These are phyloP conservation scores for Fraxinus ornus DNA, from an alignment of 305 asterid species.

Conservation along the genomic window DNA sequence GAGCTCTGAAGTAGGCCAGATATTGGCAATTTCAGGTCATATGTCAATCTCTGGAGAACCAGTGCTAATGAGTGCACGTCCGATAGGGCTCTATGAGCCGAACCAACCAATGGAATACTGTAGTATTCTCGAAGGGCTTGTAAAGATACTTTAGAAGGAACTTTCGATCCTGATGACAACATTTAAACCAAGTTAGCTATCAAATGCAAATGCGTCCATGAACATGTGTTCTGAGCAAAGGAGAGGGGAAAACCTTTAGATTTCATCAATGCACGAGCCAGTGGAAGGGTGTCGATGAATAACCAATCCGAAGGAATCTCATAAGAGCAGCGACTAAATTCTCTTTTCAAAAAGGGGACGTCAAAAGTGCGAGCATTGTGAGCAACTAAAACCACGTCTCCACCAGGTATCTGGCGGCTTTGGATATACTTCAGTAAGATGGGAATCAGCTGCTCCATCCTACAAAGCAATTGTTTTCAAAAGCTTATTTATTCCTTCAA, in stretches of 20 bases:
- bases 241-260: conserved; percentile 47
- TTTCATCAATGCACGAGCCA: conserved; percentile 70
- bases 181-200: conserved; percentile 16
- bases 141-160: conserved; percentile 37
- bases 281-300: conserved; percentile 65
- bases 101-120: conserved; percentile 52
- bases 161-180: conserved; percentile 48
- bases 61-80: conserved; percentile 66
- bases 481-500: background rate
- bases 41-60: conserved; percentile 66
- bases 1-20: conserved; percentile 50
- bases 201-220: background rate
- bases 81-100: conserved; percentile 80
- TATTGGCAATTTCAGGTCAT: conserved; percentile 51
- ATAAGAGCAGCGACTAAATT: conserved; percentile 61
- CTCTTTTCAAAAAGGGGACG: conserved; percentile 74
- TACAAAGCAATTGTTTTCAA: conserved; percentile 28
- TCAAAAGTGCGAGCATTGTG: conserved; percentile 80
- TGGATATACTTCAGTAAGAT: conserved; percentile 56
- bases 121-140: conserved; percentile 65
- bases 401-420: conserved; percentile 86
- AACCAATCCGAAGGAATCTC: conserved; percentile 78
- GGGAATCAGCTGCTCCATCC: conserved; percentile 96
- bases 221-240: background rate
- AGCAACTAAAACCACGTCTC: conserved; percentile 69